Evolutionary conservation across 768 basidiomycete genomes (phyloP), one percentile per base, ranked within the genome.

Genomic region (Xerocomus spinulosus): DNA sequence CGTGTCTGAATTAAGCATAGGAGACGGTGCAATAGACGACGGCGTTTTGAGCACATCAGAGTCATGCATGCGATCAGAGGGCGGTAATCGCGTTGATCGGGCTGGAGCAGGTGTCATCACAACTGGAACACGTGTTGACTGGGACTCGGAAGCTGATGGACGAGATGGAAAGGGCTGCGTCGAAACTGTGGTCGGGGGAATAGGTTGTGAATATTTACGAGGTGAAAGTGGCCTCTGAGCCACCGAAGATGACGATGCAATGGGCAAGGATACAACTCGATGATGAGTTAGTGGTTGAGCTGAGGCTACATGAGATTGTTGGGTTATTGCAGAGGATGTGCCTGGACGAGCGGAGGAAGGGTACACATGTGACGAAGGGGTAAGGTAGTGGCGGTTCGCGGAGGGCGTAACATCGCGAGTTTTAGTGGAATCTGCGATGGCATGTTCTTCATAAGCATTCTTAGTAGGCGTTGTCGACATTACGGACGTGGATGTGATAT

Each of bases 41-140:
- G 83, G 82, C 0, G 83, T 85, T 57, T 73, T 74, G 29, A 85
- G 72, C 32, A 80, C 67, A 46, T 73, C 71, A 9, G 77, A 73
- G 38, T 82, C 82, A 44, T 76, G 62, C 32, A 64, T 58, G 25
- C 69, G 69, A 34, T 69, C 64, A 18, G 52, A 61, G 29, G 65
- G 48, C 24, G 59, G 50, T 13, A 48, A 35, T 15, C 63, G 48
- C 46, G 51, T 36, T 49, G 61, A 38, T 44, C 61, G 64, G 7
- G 55, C 44, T 25, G 64, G 67, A 42, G 63, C 63, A 53, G 68
- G 63, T 5, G 69, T 57, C 17, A 61, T 58, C 12, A 60, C 36
- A 48, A 51, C 46, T 9, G 68, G 58, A 8, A 49, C 60, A 18
- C 70, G 59, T 35, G 61, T 36, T 26, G 58, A 13, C 42, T 53